phyloP scores from a whole-genome alignment of 768 basidiomycete species.

The Serendipita sp. region DNA sequence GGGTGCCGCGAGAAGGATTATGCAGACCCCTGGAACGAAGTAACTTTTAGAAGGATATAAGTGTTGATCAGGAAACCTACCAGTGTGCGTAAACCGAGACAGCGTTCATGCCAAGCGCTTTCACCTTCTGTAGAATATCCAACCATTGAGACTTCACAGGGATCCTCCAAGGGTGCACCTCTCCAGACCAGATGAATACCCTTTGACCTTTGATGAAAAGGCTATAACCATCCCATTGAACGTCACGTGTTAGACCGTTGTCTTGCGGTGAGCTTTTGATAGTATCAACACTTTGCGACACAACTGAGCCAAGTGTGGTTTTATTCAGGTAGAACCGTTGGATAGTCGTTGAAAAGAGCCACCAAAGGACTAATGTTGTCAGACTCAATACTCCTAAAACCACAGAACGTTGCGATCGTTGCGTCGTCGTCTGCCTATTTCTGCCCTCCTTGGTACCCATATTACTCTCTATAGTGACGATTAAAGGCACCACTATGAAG shows the following conservation, averaged over 20 bases:
- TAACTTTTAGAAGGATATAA: not conserved
- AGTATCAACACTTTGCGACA: too few relatives aligned
- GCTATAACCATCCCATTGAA: slow-evolving; percentile 60
- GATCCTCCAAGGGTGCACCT: slow-evolving; percentile 69
- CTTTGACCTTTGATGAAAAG: slow-evolving; percentile 52
- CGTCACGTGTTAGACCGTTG: slow-evolving; percentile 26
- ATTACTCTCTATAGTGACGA: too few relatives aligned
- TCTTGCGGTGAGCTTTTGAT: not conserved
- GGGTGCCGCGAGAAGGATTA: slow-evolving; percentile 54
- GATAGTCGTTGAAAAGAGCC: too few relatives aligned
- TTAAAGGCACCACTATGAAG: too few relatives aligned
- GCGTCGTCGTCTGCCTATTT: too few relatives aligned
- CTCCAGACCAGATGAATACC: slow-evolving; percentile 60
- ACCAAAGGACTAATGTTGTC: too few relatives aligned
- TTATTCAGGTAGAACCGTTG: too few relatives aligned
- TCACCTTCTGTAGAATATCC: slow-evolving; percentile 66
- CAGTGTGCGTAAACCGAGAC: slow-evolving; percentile 67
- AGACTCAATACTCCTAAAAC: too few relatives aligned
- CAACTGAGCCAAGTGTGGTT: too few relatives aligned
- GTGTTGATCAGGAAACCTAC: slow-evolving; percentile 8
- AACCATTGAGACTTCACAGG: slow-evolving; percentile 68
- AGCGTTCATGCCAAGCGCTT: slow-evolving; percentile 65
- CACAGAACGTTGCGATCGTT: too few relatives aligned
- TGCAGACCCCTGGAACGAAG: slow-evolving; percentile 36
- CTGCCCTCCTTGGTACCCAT: too few relatives aligned